phyloP scores from a whole-genome alignment of 2,329 filamentous ascomycete species.

The Epichloe sibirici region DNA sequence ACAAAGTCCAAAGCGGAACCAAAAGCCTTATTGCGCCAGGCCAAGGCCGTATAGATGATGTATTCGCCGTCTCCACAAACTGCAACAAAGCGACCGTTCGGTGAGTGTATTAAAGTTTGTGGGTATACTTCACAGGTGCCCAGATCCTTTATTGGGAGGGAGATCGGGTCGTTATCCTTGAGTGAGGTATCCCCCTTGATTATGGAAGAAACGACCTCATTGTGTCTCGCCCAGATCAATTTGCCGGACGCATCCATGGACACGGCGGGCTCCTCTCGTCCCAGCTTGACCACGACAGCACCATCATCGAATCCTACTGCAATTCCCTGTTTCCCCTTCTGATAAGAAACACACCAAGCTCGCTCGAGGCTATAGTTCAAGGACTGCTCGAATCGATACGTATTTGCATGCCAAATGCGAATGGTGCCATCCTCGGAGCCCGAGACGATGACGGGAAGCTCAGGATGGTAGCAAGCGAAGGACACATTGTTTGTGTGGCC shows the following conservation, averaged over 20 bases:
- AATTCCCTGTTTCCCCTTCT: constrained; percentile 86
- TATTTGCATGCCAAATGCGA: constrained; percentile 98
- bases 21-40: constrained; percentile 95
- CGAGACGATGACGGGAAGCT: constrained; percentile 92
- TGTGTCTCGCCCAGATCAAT: constrained; percentile 90
- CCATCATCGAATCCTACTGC: constrained; percentile 97
- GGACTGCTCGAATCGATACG: constrained; percentile 89
- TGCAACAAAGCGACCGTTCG: constrained; percentile 76
- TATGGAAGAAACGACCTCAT: constrained; percentile 86
- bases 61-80: constrained; percentile 93
- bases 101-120: constrained; percentile 87
- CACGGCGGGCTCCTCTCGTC: constrained; percentile 89
- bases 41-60: constrained; percentile 94
- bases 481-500: constrained; percentile 97
- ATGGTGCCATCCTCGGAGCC: constrained; percentile 95
- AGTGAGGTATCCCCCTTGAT: constrained; percentile 79
- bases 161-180: constrained; percentile 83
- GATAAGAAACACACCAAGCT: constrained; percentile 95
- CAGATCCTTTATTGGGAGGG: constrained; percentile 82
- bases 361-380: constrained; percentile 91
- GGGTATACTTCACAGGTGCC: constrained; percentile 96
- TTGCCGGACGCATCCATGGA: constrained; percentile 96
- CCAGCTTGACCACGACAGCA: constrained; percentile 95
- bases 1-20: constrained; percentile 92
- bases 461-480: constrained; percentile 95